Percentiles rank a stretch among this genome's conserved stretches.
Conservation (phyloP, 2,329 filamentous ascomycete species). For the Fusarium anguioides region DNA sequence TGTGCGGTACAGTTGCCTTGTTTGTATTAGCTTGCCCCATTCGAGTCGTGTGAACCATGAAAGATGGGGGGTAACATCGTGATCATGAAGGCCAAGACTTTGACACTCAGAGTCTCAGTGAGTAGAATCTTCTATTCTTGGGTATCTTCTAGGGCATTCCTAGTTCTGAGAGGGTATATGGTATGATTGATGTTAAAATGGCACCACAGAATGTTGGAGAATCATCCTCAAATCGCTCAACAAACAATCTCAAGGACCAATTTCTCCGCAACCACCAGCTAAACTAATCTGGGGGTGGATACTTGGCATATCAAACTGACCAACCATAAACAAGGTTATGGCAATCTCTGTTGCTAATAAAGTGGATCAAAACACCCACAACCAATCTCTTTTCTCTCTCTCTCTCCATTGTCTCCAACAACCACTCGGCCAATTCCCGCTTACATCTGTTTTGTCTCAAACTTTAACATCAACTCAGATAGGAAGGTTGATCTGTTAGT, state of each 20-base stretch:
- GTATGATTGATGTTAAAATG: not conserved
- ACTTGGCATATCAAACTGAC: not conserved
- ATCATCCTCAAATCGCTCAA: not conserved
- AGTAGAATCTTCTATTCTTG: not conserved
- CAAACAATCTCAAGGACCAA: not conserved
- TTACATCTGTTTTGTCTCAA: not conserved
- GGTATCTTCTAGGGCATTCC: accelerated
- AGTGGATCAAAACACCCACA: conserved; percentile 5
- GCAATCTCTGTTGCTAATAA: conserved; percentile 10
- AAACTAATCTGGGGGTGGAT: conserved; percentile 23
- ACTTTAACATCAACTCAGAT: not conserved
- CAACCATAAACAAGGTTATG: not conserved
- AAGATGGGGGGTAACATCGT: not conserved
- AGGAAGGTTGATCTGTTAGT: not conserved
- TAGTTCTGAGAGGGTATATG: not conserved
- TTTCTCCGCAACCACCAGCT: conserved; percentile 19
- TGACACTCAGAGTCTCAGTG: not conserved
- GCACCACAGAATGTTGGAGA: conserved; percentile 17
- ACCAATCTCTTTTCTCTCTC: conserved; percentile 5
- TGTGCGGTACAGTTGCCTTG: not conserved
- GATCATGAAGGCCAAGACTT: not conserved
- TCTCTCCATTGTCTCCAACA: not conserved
- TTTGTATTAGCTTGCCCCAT: conserved; percentile 8
- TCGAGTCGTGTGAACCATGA: not conserved
- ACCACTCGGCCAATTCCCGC: conserved; percentile 11